Percentiles rank a stretch among this genome's conserved stretches.
Conservation (phyloP, 2,329 filamentous ascomycete genomes). For the Calycina herbarum region DNA sequence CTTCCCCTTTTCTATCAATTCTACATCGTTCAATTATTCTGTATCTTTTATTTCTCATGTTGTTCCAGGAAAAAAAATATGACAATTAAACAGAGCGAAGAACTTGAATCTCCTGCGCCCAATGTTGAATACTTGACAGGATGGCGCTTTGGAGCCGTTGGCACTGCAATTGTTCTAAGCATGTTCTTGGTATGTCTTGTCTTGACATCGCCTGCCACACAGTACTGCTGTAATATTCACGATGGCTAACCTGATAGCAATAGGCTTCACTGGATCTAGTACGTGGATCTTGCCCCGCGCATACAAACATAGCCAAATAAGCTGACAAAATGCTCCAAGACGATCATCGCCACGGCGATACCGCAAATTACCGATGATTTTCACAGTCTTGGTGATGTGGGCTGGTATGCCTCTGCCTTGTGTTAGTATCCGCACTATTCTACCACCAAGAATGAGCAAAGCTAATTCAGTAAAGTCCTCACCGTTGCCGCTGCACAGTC, state of each 20-base stretch:
- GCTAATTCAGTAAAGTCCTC: slow-evolving; percentile 39
- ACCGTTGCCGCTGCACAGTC: slow-evolving; percentile 38
- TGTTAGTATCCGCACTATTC: slow-evolving; percentile 22
- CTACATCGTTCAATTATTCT: neutral
- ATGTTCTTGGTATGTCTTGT: slow-evolving; percentile 9
- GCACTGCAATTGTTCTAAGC: slow-evolving; percentile 7
- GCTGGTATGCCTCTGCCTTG: slow-evolving; percentile 58
- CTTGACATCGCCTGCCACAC: neutral
- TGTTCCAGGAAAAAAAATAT: no score
- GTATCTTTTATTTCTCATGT: neutral
- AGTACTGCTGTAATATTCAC: neutral
- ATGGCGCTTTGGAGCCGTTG: slow-evolving; percentile 8
- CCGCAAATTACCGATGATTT: slow-evolving; percentile 19
- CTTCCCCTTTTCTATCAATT: no score
- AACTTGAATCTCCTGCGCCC: neutral
- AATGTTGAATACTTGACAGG: slow-evolving; percentile 2
- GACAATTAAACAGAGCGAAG: neutral
- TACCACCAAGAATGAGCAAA: neutral
- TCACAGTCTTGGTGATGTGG: slow-evolving; percentile 35
- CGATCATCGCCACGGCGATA: slow-evolving; percentile 43
- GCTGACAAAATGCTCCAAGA: slow-evolving; percentile 32
- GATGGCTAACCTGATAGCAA: neutral
- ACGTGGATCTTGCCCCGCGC: neutral
- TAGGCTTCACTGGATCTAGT: neutral
- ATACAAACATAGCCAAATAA: neutral